Percentiles rank a stretch among this genome's conserved stretches.
phyloP scores from a whole-genome alignment of 1,284 basidiomycete species.

The Cryptococcus sp. region DNA sequence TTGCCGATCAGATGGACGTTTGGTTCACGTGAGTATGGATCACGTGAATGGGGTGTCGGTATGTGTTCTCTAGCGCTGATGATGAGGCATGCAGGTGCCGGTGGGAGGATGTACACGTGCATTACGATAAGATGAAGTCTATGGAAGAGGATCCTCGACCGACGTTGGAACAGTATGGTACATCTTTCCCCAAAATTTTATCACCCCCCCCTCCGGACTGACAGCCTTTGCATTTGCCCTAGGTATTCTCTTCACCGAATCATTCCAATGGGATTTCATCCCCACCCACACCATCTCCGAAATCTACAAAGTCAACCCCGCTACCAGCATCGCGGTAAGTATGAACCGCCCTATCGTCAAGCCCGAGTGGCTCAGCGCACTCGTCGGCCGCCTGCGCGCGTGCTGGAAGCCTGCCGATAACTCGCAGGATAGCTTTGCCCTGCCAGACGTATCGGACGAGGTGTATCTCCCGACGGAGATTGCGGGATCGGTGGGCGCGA shows the following conservation, averaged over 20 bases:
- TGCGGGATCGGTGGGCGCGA: constrained; percentile 15
- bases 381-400: constrained; percentile 17
- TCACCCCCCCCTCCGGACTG: constrained; percentile 16
- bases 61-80: too few relatives aligned
- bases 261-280: too few relatives aligned
- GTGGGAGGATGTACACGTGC: too few relatives aligned
- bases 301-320: constrained; percentile 7
- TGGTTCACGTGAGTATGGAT: too few relatives aligned
- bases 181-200: constrained; percentile 2
- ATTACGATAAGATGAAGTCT: too few relatives aligned
- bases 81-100: too few relatives aligned
- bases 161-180: too few relatives aligned
- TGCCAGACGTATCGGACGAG: constrained; percentile 24
- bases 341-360: constrained; percentile 36
- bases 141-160: too few relatives aligned
- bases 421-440: constrained; percentile 33
- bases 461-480: constrained; percentile 23
- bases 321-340: constrained; percentile 16
- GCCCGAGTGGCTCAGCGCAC: constrained; percentile 26
- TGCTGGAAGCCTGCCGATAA: constrained; percentile 44
- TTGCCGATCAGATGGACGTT: too few relatives aligned
- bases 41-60: too few relatives aligned
- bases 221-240: too few relatives aligned
- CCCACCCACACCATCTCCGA: constrained; percentile 23
- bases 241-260: too few relatives aligned